Conservation (phyloP, 2,329 filamentous ascomycete species). For the Nectriaceae sp. region DNA sequence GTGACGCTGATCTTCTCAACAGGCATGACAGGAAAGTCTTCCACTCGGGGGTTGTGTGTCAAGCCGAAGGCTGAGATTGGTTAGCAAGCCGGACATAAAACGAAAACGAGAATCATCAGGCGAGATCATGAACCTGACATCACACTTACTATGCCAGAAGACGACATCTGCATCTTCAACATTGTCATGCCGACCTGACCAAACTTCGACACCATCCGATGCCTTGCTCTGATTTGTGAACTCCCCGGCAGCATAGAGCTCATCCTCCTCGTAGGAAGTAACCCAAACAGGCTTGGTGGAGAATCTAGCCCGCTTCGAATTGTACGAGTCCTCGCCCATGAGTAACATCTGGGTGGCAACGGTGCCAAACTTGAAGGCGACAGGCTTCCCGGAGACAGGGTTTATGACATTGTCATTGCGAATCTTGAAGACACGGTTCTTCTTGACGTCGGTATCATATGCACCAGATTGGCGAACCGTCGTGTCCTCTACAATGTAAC, state of each 20-base stretch:
- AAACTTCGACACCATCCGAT: slow-evolving; percentile 35
- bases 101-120: too few species aligned
- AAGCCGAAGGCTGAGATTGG: slow-evolving; percentile 85
- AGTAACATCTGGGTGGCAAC: slow-evolving; percentile 43
- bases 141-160: slow-evolving; percentile 90
- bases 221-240: slow-evolving; percentile 49
- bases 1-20: slow-evolving; percentile 52
- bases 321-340: slow-evolving; percentile 1
- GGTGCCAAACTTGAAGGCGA: slow-evolving; percentile 45
- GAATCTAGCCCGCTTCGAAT: slow-evolving; percentile 6
- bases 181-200: slow-evolving; percentile 34
- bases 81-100: too few species aligned
- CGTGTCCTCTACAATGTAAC: slow-evolving; percentile 42
- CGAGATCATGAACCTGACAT: too few species aligned
- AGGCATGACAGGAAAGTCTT: slow-evolving; percentile 66
- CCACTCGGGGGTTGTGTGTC: slow-evolving; percentile 63
- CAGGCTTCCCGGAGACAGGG: slow-evolving; percentile 20
- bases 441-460: slow-evolving; percentile 47
- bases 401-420: slow-evolving; percentile 43
- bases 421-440: slow-evolving; percentile 49
- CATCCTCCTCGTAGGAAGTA: slow-evolving; percentile 48
- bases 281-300: slow-evolving; percentile 40
- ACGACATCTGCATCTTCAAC: slow-evolving; percentile 80
- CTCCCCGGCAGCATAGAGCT: slow-evolving; percentile 51
- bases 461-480: slow-evolving; percentile 43